Conservation (phyloP, 805 yeast genomes). For the Nakazawaea wickerhamii region DNA sequence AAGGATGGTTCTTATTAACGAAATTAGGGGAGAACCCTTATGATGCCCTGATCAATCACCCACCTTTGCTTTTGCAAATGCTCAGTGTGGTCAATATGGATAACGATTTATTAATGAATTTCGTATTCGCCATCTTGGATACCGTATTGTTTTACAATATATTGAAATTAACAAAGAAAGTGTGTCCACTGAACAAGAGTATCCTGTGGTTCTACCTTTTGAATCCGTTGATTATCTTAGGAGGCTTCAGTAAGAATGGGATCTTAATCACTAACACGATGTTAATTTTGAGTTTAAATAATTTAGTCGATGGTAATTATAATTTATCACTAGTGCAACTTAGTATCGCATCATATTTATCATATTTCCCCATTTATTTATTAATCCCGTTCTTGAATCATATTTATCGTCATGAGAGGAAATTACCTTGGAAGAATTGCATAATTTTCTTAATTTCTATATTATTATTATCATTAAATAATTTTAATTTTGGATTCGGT, state of each 20-base stretch:
- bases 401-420: too few relatives aligned
- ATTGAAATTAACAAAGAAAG: slow-evolving; percentile 42
- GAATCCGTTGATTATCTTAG: slow-evolving; percentile 74
- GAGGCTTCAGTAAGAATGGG: slow-evolving; percentile 67
- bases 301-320: slow-evolving; percentile 35
- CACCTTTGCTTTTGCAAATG: slow-evolving; percentile 62
- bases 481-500: slow-evolving; percentile 21
- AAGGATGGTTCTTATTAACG: slow-evolving; percentile 58
- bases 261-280: slow-evolving; percentile 54
- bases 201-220: slow-evolving; percentile 54
- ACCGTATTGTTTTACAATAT: slow-evolving; percentile 49
- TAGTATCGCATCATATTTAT: slow-evolving; percentile 59
- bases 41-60: slow-evolving; percentile 78
- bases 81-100: slow-evolving; percentile 33
- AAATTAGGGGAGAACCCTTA: slow-evolving; percentile 53
- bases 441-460: slow-evolving; percentile 23
- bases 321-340: slow-evolving; percentile 45
- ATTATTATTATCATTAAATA: slow-evolving; percentile 27
- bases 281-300: slow-evolving; percentile 41
- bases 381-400: slow-evolving; percentile 48
- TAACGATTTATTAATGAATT: slow-evolving; percentile 21
- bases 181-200: slow-evolving; percentile 14
- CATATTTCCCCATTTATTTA: slow-evolving; percentile 57
- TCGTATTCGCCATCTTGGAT: slow-evolving; percentile 58
- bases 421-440: slow-evolving; percentile 21